A percentile compares a stretch with the other conserved stretches of the same genome.
phyloP scores from a whole-genome alignment of 2,329 filamentous ascomycete species.

The Cucurbitaria berberidis region DNA sequence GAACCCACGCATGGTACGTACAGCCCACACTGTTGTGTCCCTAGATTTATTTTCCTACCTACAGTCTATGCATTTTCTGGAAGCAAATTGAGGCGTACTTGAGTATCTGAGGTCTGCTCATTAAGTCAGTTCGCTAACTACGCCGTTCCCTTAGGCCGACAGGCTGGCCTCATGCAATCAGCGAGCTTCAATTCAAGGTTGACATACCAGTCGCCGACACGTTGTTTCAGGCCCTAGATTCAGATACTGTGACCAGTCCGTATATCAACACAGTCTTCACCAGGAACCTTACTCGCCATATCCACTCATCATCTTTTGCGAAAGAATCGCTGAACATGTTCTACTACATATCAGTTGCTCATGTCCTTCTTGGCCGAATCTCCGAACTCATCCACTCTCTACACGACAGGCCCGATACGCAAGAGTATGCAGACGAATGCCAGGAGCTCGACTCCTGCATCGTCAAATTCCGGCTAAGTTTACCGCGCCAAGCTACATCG shows the following conservation, averaged over 20 bases:
- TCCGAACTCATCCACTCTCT: constrained; percentile 37
- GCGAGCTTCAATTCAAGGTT: constrained; percentile 41
- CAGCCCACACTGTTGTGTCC: constrained; percentile 22
- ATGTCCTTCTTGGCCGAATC: constrained; percentile 38
- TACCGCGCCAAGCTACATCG: constrained; percentile 32
- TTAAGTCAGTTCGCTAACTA: neutral
- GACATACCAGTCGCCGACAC: constrained; percentile 34
- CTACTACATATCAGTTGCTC: constrained; percentile 31
- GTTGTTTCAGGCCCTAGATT: constrained; percentile 28
- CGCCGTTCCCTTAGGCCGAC: constrained; percentile 1
- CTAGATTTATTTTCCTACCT: too few species aligned
- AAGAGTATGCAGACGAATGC: constrained; percentile 32
- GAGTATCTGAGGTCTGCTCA: neutral
- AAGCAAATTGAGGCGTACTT: neutral
- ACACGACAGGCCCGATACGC: constrained; percentile 26
- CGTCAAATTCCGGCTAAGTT: constrained; percentile 33
- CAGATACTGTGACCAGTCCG: neutral
- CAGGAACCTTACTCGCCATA: constrained; percentile 27
- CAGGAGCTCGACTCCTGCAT: constrained; percentile 31
- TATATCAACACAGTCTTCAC: constrained; percentile 26
- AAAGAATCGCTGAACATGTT: constrained; percentile 25
- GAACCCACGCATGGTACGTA: constrained; percentile 26
- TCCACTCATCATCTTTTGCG: constrained; percentile 12
- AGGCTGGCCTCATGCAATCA: constrained; percentile 36
- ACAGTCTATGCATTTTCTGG: too few species aligned